These are phyloP conservation scores for Ramularia endophylla DNA, from an alignment of 2,329 filamentous ascomycete species.

Conservation along the genomic window DNA sequence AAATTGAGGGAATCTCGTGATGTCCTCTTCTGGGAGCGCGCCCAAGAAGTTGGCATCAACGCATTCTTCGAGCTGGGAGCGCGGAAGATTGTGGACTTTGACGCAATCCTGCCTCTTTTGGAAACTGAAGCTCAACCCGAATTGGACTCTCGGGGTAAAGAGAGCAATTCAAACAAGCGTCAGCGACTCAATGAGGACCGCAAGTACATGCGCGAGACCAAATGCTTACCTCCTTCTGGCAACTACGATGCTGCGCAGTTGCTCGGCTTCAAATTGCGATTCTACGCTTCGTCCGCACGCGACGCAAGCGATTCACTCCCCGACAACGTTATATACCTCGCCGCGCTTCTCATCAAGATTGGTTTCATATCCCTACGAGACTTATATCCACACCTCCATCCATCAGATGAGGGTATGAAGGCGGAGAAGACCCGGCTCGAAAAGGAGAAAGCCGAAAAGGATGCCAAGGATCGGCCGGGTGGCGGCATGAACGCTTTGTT, in stretches of 20 bases:
- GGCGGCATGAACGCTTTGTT: conserved; percentile 73
- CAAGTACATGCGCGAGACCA: conserved; percentile 75
- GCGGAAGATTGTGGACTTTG: conserved; percentile 57
- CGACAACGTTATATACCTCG: conserved; percentile 86
- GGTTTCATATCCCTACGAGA: conserved; percentile 92
- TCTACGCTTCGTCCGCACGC: conserved; percentile 78
- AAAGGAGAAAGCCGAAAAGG: conserved; percentile 72
- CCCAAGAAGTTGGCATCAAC: conserved; percentile 67
- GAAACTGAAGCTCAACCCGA: conserved; percentile 26
- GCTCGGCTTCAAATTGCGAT: conserved; percentile 93
- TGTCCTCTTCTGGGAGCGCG: conserved; percentile 70
- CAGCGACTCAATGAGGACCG: conserved; percentile 53
- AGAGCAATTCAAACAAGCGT: conserved; percentile 32
- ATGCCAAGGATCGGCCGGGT: conserved; percentile 64
- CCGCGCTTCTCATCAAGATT: conserved; percentile 89
- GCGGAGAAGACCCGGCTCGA: conserved; percentile 61
- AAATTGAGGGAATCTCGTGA: conserved; percentile 62
- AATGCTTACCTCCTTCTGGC: conserved; percentile 74
- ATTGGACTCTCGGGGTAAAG: conserved; percentile 33
- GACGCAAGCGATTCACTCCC: conserved; percentile 72
- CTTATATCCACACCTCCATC: conserved; percentile 87
- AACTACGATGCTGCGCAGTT: conserved; percentile 91
- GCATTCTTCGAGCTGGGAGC: conserved; percentile 89
- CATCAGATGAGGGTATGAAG: conserved; percentile 77
- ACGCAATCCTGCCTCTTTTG: conserved; percentile 33